These are phyloP conservation scores for Fusarium sublunatum DNA, from an alignment of 2,329 filamentous ascomycete genomes.

Conservation along the genomic window DNA sequence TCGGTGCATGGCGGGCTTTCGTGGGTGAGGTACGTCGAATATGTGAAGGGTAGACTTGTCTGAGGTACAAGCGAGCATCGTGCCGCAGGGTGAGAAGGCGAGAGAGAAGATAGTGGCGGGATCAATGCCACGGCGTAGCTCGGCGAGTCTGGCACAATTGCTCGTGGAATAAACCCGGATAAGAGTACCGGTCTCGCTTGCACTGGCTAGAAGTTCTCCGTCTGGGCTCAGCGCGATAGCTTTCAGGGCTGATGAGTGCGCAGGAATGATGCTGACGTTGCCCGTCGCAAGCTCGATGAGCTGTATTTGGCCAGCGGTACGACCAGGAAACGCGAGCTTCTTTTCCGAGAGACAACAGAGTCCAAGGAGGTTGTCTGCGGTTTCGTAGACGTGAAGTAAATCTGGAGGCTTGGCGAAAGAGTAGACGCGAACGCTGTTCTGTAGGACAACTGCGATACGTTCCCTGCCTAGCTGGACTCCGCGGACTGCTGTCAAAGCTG, in stretches of 20 bases:
- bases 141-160: slow-evolving; percentile 82
- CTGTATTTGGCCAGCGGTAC: slow-evolving; percentile 88
- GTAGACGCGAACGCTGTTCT: slow-evolving; percentile 85
- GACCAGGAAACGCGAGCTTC: slow-evolving; percentile 85
- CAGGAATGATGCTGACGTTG: slow-evolving; percentile 93
- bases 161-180: slow-evolving; percentile 85
- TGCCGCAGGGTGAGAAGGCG: slow-evolving; percentile 84
- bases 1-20: slow-evolving; percentile 52
- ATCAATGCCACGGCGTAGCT: slow-evolving; percentile 90
- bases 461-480: slow-evolving; percentile 81
- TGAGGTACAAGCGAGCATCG: slow-evolving; percentile 87
- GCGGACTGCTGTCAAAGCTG: slow-evolving; percentile 82
- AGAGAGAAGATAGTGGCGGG: slow-evolving; percentile 88
- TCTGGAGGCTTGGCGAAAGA: slow-evolving; percentile 78
- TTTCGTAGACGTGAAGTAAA: slow-evolving; percentile 82
- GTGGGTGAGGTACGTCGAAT: slow-evolving; percentile 80
- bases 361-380: slow-evolving; percentile 83
- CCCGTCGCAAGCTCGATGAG: slow-evolving; percentile 81
- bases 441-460: slow-evolving; percentile 81
- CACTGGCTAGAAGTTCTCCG: slow-evolving; percentile 85
- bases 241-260: slow-evolving; percentile 82
- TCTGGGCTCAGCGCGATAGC: slow-evolving; percentile 84
- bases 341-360: slow-evolving; percentile 81
- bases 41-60: slow-evolving; percentile 97
- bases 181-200: slow-evolving; percentile 90